Percentiles rank a stretch among this genome's conserved stretches.
These are phyloP conservation scores for Yarrowia keelungensis DNA, from an alignment of 805 yeast genomes.

Conservation along the genomic window DNA sequence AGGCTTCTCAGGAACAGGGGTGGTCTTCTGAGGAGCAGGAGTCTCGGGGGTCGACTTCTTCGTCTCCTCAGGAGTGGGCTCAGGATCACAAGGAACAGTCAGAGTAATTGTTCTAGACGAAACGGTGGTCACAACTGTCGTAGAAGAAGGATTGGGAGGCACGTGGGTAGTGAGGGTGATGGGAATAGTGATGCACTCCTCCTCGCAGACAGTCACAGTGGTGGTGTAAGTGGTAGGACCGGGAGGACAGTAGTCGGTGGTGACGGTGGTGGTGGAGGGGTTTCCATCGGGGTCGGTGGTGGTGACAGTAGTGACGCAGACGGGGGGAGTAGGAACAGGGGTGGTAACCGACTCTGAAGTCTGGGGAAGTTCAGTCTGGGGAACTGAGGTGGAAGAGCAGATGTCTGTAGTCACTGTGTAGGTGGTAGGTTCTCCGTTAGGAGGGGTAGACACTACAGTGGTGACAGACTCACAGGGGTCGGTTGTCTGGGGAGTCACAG, in stretches of 20 bases:
- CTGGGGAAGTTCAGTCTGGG: conserved; percentile 19
- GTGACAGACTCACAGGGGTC: no score
- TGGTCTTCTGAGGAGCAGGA: background rate
- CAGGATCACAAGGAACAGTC: conserved; percentile 31
- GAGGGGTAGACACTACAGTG: no score
- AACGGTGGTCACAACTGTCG: conserved; percentile 3
- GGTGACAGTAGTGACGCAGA: conserved; percentile 5
- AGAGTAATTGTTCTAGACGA: conserved; percentile 7
- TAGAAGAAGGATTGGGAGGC: conserved; percentile 1
- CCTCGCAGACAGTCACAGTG: conserved; percentile 7
- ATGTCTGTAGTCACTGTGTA: no score
- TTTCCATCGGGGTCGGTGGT: conserved; percentile 14
- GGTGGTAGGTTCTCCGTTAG: no score
- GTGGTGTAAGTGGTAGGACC: conserved; percentile 6
- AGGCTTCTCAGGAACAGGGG: background rate
- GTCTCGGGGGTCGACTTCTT: background rate
- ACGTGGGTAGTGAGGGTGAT: conserved; percentile 8
- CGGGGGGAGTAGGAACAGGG: background rate
- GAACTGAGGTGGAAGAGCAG: background rate
- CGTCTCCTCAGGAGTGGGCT: background rate
- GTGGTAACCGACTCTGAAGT: background rate
- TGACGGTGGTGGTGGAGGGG: conserved; percentile 19
- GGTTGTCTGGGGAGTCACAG: background rate
- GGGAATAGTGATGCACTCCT: conserved; percentile 15
- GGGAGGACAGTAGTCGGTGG: conserved; percentile 27